Base-by-base conservation (phyloP, 2,329 filamentous ascomycete species). In the Aspergillus hortae region DNA sequence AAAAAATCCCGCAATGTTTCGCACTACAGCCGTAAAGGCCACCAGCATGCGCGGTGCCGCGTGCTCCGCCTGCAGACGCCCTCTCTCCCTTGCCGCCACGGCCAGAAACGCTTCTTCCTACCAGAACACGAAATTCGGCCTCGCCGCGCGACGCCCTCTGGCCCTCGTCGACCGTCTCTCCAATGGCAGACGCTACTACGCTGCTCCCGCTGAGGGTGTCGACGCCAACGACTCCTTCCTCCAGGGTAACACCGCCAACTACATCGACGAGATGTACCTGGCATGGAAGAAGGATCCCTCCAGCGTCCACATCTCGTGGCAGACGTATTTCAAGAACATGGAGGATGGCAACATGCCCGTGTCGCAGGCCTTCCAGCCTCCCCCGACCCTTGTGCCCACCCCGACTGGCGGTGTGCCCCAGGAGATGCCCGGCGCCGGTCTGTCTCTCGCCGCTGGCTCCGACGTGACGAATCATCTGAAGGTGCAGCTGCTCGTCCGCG, bases 201-300 rank as follows among this genome's bases (percentile, higher is more conserved):
- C 83, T 49, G 70, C 80, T 57, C 73, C 82, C 52, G 78, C 79
- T 4, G 80, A 83, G 68, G 80, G 83, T 63, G 84, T 86, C 67
- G 90, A 96, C 71, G 84, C 92, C 60, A 96, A 89, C 74, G 94
- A 99, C 76, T 95, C 87, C 77, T 99, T 99, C 81, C 83, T 99
- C 56, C 90, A 91, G 58, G 94, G 94, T 62, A 97, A 90, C 80
- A 94, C 92, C 55, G 94, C 94, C 75, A 96, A 95, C 79, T 99
- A 99, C 78, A 90, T 99, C 71, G 94, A 99, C 74, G 94, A 96
- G 80, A 99, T 99, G 94, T 99, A 99, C 77, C 80, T 96, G 79
- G 86, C 92, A 71, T 99, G 94, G 94, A 96, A 92, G 77, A 81
- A 89, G 59, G 91, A 99, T 66, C 92, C 94, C 48, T 83, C 85